Evolutionary conservation across 106 monocot species (phyloP).

Genomic region (Narthecium ossifragum): DNA sequence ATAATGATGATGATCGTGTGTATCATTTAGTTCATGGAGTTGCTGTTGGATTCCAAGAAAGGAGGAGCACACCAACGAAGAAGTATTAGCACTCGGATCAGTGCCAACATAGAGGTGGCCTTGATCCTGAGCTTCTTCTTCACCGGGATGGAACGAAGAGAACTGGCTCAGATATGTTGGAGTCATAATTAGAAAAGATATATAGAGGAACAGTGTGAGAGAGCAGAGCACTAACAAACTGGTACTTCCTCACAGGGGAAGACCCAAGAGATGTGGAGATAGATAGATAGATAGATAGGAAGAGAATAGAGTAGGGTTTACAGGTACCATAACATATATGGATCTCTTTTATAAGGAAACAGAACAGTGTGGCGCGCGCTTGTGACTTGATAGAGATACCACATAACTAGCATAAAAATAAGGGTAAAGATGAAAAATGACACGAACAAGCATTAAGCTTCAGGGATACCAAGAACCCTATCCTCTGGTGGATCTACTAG

Average conservation of each 20-base stretch:
- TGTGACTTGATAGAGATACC: neutral
- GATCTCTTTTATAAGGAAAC: neutral
- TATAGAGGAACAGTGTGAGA: neutral
- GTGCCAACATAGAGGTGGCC: neutral
- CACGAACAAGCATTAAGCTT: neutral
- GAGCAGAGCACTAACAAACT: neutral
- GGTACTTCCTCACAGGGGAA: neutral
- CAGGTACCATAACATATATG: neutral
- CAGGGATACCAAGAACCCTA: no score
- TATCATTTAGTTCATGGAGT: neutral
- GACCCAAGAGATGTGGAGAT: slow-evolving; percentile 4
- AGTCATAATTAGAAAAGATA: neutral
- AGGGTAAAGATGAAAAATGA: neutral
- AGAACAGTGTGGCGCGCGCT: neutral
- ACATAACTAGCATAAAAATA: neutral
- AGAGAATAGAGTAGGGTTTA: neutral
- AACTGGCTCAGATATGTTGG: neutral
- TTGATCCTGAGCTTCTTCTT: neutral
- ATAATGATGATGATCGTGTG: neutral
- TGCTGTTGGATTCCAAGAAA: neutral
- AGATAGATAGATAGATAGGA: neutral
- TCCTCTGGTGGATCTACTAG: neutral
- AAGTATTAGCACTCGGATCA: neutral
- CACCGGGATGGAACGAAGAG: neutral
- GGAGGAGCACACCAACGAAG: neutral